These are phyloP conservation scores for Hypoxylon sp. DNA, from an alignment of 2,329 filamentous ascomycete species.

Conservation along the genomic window DNA sequence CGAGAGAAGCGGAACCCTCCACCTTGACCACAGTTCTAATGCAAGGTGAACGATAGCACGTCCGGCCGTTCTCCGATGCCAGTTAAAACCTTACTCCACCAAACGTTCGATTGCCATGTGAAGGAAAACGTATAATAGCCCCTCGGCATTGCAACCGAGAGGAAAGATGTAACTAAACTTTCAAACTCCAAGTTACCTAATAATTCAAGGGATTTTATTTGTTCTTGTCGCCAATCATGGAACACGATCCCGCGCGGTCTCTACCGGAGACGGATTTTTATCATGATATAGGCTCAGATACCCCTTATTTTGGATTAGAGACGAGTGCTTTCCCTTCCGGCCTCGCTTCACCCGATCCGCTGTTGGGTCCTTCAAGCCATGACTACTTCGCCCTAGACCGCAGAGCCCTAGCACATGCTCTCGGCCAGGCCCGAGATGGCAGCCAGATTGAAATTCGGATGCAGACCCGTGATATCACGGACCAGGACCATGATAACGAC, in stretches of 20 bases:
- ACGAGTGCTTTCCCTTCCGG: constrained; percentile 38
- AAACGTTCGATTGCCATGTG: constrained; percentile 27
- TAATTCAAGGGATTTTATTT: not conserved
- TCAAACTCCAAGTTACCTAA: not conserved
- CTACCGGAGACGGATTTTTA: constrained; percentile 27
- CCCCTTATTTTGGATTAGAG: constrained; percentile 36
- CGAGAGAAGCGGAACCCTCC: constrained; percentile 35
- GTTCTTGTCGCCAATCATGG: constrained; percentile 21
- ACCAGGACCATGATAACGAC: constrained; percentile 30
- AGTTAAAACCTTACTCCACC: constrained; percentile 34
- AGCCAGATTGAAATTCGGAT: constrained; percentile 27
- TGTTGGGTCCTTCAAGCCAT: constrained; percentile 27
- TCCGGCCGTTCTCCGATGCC: constrained; percentile 43
- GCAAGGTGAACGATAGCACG: constrained; percentile 31
- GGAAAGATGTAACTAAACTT: constrained; percentile 5
- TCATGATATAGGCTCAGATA: constrained; percentile 30
- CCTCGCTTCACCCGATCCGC: constrained; percentile 43
- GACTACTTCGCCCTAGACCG: constrained; percentile 37
- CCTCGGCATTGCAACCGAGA: constrained; percentile 13
- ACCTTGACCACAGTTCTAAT: constrained; percentile 25
- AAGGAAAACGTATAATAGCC: not conserved
- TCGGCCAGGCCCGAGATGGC: constrained; percentile 21
- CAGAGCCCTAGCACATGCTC: constrained; percentile 32
- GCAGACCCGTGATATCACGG: constrained; percentile 40
- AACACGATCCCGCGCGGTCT: constrained; percentile 19